A percentile compares a stretch with the other conserved stretches of the same genome.
phyloP scores from a whole-genome alignment of 257 asterid genomes.

The Cynanchum wilfordii region DNA sequence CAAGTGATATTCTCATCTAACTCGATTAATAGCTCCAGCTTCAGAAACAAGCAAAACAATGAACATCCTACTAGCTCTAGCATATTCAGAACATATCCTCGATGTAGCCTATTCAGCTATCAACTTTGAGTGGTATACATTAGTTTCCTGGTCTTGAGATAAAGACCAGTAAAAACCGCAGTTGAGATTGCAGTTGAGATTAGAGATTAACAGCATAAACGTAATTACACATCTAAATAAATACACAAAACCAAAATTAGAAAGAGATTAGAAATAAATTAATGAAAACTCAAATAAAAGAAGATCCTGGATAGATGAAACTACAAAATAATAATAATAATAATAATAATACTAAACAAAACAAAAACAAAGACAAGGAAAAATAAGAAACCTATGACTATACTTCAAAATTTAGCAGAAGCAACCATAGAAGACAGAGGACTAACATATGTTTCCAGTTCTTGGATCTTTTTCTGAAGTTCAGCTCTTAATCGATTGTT shows the following conservation, averaged over 20 bases:
- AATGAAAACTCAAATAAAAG: background rate
- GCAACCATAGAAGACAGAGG: constrained; percentile 3
- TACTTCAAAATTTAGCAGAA: background rate
- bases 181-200: background rate
- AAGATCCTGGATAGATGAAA: background rate
- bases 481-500: constrained; percentile 76
- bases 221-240: background rate
- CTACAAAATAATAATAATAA: background rate
- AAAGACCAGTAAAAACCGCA: background rate
- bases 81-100: background rate
- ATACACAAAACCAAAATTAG: background rate
- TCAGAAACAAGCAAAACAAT: background rate
- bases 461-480: constrained; percentile 62
- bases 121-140: background rate
- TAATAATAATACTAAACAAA: background rate
- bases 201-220: background rate
- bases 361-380: background rate
- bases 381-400: background rate
- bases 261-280: background rate
- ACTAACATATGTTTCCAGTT: constrained; percentile 77
- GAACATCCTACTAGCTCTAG: background rate
- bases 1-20: background rate
- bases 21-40: background rate
- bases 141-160: background rate
- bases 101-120: background rate